A percentile compares a stretch with the other conserved stretches of the same genome.
Evolutionary conservation across 1,284 basidiomycete species (phyloP).

Genomic region (Cryptococcus hybrid): DNA sequence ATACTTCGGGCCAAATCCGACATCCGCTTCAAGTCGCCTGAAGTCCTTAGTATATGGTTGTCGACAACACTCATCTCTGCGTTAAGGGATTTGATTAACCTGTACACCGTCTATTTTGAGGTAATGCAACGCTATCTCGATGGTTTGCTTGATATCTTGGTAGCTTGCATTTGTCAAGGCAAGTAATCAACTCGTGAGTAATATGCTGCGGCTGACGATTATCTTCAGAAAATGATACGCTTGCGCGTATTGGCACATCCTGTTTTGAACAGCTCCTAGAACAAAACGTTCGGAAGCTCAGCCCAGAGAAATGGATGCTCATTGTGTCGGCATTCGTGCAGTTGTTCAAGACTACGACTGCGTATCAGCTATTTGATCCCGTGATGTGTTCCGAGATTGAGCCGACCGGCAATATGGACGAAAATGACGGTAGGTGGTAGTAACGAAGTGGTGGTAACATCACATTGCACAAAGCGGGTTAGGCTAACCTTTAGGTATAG

Average conservation of each 20-base stretch:
- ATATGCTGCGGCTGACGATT: neutral
- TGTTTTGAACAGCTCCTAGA: slow-evolving; percentile 96
- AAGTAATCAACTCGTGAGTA: slow-evolving; percentile 18
- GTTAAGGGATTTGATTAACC: slow-evolving; percentile 88
- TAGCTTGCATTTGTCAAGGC: slow-evolving; percentile 99
- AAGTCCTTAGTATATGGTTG: slow-evolving; percentile 99
- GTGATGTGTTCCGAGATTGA: slow-evolving; percentile 77
- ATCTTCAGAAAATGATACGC: slow-evolving; percentile 86
- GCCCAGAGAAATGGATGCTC: slow-evolving; percentile 80
- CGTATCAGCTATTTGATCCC: slow-evolving; percentile 95
- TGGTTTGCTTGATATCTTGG: slow-evolving; percentile 86
- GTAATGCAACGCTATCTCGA: slow-evolving; percentile 87
- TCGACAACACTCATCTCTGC: slow-evolving; percentile 99
- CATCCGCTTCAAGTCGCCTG: slow-evolving; percentile 89
- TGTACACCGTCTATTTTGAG: slow-evolving; percentile 96
- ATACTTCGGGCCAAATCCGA: slow-evolving; percentile 70
- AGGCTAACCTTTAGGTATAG: slow-evolving; percentile 9
- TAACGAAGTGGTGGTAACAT: neutral
- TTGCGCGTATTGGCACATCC: slow-evolving; percentile 96
- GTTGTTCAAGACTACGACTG: slow-evolving; percentile 95
- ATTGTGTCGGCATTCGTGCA: slow-evolving; percentile 93
- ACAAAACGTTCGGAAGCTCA: slow-evolving; percentile 87
- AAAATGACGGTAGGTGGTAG: slow-evolving; percentile 51
- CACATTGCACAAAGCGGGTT: neutral
- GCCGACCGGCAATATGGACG: slow-evolving; percentile 52